Percentiles rank a stretch among this genome's conserved stretches.
phyloP scores from a whole-genome alignment of 1,284 basidiomycete genomes.

The Heterobasidion parviporum region DNA sequence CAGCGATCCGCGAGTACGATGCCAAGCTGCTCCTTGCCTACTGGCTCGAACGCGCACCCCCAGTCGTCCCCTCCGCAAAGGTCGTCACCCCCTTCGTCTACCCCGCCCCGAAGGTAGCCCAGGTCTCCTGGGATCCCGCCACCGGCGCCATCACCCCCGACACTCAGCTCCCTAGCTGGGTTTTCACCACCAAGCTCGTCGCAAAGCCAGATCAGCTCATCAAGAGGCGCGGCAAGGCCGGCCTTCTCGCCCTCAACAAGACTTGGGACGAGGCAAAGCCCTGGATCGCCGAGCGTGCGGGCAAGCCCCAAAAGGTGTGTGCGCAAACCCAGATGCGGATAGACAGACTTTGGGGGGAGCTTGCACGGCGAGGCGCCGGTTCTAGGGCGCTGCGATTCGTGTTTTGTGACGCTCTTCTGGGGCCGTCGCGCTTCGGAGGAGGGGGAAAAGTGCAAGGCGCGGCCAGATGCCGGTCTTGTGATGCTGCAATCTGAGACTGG shows the following conservation, averaged over 20 bases:
- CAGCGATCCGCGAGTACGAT: conserved; percentile 91
- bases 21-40: conserved; percentile 91
- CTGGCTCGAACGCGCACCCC: conserved; percentile 85
- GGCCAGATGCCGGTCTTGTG: background rate
- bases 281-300: conserved; percentile 88
- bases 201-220: conserved; percentile 97
- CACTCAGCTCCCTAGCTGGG: conserved; percentile 74
- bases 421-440: background rate
- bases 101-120: conserved; percentile 67
- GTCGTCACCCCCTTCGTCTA: conserved; percentile 58
- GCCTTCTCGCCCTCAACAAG: conserved; percentile 92
- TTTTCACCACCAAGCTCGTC: conserved; percentile 83
- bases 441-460: background rate
- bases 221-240: conserved; percentile 98
- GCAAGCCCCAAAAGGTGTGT: conserved; percentile 85
- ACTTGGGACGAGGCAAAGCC: conserved; percentile 78
- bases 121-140: conserved; percentile 81
- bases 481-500: background rate
- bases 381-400: background rate
- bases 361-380: background rate
- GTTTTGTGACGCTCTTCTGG: background rate
- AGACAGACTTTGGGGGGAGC: background rate
- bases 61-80: conserved; percentile 41
- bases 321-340: conserved; percentile 7
- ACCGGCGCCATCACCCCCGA: conserved; percentile 80